Base-by-base conservation (phyloP, 1,284 basidiomycete species). In the Fomitopsis palustris region DNA sequence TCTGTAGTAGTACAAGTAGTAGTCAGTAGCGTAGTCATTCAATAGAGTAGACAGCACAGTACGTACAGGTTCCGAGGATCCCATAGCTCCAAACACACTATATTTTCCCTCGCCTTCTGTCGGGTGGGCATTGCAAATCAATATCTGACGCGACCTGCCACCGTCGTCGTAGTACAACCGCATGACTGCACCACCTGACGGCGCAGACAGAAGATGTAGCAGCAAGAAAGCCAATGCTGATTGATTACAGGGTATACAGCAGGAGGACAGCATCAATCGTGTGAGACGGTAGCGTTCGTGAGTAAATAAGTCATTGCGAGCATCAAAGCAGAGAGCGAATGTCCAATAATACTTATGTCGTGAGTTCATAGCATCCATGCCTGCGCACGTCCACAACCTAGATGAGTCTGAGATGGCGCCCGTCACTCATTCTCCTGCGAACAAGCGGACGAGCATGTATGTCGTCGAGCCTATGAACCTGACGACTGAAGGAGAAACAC, bases 391-490 rank as follows among this genome's bases (percentile, higher is more conserved):
- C 45, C 17, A 52, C 35, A 53, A 29, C 23, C 29, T 39, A 47
- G 38, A 54, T 23, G 3, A 8, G n/a, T n/a, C n/a, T 35, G 12
- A 55, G 25, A 25, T 19, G 37, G 6, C 37, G 37, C 37, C 45
- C 19, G 29, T 27, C 14, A 21, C 49, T 62, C 56, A 95, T 77
- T 95, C 92, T 63, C 93, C 90, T 33, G 89, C 88, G 70, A 95
- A 95, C 61, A 94, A 68, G 16, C 93, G 85, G 25, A 95, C 79
- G 53, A 94, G 69, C 79, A 94, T 84, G 69, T 95, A 95, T 52
- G 79, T 72, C 41, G 90, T 84, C 12, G 88, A 88, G 0, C 93
- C 93, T 5, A 92, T 65, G 73, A 95, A 95, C 7, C 93, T 85
- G 62, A 95, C 78, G 57, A 92, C 92, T 93, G 63, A 10, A 53